Percentiles rank a stretch among this genome's conserved stretches.
phyloP scores from a whole-genome alignment of 2,329 filamentous ascomycete genomes.

The Microdochium bolleyi region DNA sequence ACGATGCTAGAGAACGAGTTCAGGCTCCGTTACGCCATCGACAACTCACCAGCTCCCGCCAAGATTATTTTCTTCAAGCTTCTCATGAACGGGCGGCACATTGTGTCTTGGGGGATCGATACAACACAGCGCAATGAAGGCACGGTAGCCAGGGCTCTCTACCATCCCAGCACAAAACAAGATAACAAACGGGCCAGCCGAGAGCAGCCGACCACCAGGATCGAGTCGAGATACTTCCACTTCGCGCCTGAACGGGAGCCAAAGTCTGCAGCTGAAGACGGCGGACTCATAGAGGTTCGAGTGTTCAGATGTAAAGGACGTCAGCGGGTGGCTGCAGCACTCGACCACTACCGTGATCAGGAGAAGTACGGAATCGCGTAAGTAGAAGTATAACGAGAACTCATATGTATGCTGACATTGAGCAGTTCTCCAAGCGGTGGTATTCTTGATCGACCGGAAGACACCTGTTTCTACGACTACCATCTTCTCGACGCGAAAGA shows the following conservation, averaged over 20 bases:
- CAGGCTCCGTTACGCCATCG: conserved; percentile 39
- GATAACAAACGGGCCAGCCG: not conserved
- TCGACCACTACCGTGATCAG: conserved; percentile 36
- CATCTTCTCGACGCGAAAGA: conserved; percentile 41
- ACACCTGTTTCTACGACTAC: conserved; percentile 44
- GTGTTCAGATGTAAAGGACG: conserved; percentile 44
- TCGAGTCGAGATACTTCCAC: conserved; percentile 41
- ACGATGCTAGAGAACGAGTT: conserved; percentile 38
- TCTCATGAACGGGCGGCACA: conserved; percentile 42
- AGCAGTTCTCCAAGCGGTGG: conserved; percentile 44
- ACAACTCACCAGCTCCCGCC: conserved; percentile 20
- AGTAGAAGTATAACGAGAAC: conserved; percentile 13
- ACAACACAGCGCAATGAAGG: conserved; percentile 23
- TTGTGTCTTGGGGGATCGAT: conserved; percentile 45
- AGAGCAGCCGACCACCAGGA: conserved; percentile 20
- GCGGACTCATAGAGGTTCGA: conserved; percentile 45
- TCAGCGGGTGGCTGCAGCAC: conserved; percentile 29
- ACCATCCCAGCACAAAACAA: conserved; percentile 30
- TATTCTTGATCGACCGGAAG: conserved; percentile 40
- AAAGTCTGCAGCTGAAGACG: conserved; percentile 38
- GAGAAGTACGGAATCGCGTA: conserved; percentile 46
- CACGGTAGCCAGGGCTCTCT: conserved; percentile 37
- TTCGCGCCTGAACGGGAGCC: conserved; percentile 31
- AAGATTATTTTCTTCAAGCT: conserved; percentile 46
- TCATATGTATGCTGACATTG: conserved; percentile 2